Evolutionary conservation across 371 early-diverging fungal genomes (phyloP), one percentile per base, ranked within the genome.

Genomic region (Nosema muscidifuracis): DNA sequence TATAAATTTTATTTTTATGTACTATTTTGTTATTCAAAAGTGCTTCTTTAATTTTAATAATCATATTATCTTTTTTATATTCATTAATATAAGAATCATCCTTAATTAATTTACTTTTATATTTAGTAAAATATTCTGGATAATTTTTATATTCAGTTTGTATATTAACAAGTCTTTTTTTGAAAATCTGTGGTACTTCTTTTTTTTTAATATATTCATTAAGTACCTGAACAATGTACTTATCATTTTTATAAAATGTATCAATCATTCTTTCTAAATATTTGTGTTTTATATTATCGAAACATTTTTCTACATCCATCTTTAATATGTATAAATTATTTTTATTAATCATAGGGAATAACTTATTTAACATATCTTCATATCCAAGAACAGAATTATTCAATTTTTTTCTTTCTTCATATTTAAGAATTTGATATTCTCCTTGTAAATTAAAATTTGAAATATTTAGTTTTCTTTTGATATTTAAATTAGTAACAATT

Each of bases 221-320:
- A 38, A 65, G 50, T 55, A 13, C 58, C n/a, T 43, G 66, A 30
- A 71, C 44, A 42, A 13, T 56, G 51, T 80, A 77, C 6, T 56
- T 13, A 43, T 66, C 67, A 33, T 70, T 61, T 30, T 53, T 55
- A 26, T 70, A 70, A 4, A 74, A 16, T 12, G 38, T 36, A 1
- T 33, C 36, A 9, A 80, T 60, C 13, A 72, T 22, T 3, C 33
- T 61, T 40, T 66, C 26, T 30, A 80, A 22, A 22, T 66, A 28
- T 0, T 63, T 47, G n/a, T 77, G 74, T 22, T 64, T 57, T 31
- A 80, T 73, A 56, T 71, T 77, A 60, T 80, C 80, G 69, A 75
- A 80, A 42, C 80, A 80, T n/a, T 71, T 62, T 31, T 56, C 57
- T 20, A 80, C 15, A 74, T 80, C 80, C 22, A 80, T 20, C 42